Percentiles rank a stretch among this genome's conserved stretches.
Evolutionary conservation across 2,329 filamentous ascomycete species (phyloP).

Genomic region (Orbilia blumenaviensis): DNA sequence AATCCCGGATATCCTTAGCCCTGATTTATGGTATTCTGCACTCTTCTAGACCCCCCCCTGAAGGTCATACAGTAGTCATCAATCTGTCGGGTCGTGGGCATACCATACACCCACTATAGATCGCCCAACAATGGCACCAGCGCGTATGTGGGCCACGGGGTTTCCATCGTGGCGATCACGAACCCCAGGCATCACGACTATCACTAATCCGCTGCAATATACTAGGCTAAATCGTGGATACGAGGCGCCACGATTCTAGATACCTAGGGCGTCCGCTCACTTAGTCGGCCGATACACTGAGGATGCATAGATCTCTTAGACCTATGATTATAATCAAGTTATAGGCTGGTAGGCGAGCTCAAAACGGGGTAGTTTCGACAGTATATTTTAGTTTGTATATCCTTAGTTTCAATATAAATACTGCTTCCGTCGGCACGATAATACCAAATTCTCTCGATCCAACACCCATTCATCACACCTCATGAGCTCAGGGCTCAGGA

Average conservation of each 20-base stretch:
- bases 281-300: neutral
- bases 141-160: no score
- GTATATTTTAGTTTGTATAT: no score
- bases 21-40: no score
- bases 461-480: neutral
- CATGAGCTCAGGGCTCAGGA: neutral
- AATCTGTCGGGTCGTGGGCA: neutral
- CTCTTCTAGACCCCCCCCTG: no score
- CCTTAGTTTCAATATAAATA: neutral
- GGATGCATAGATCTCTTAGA: no score
- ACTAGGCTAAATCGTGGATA: conserved; percentile 26
- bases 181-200: neutral
- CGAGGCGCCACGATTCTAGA: neutral
- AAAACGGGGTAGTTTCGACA: no score
- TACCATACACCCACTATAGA: neutral
- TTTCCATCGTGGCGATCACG: no score
- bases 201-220: neutral
- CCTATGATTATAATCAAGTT: no score
- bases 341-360: no score
- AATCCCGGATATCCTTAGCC: no score
- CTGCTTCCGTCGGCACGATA: no score
- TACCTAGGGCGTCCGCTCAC: neutral
- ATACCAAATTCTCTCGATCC: neutral
- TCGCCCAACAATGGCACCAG: no score
- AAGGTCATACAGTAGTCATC: neutral